Evolutionary conservation across 345 rosid genomes (phyloP), one percentile per base, ranked within the genome.

Genomic region (Garcia nutans): DNA sequence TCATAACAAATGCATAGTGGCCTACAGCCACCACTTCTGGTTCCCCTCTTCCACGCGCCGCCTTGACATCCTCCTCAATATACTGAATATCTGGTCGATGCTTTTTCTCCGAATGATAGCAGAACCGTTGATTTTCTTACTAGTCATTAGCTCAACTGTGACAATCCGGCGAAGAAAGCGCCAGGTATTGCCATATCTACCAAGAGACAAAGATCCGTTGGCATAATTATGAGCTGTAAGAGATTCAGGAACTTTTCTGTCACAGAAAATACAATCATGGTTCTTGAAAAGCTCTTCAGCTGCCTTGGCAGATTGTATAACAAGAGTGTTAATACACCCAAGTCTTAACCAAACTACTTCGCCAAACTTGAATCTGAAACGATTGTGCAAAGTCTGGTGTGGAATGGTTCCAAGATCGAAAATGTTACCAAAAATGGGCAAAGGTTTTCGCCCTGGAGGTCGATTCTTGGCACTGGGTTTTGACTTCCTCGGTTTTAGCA

Each of bases 211-310:
- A 1, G 82, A 64, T 3, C 76, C 72, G 16, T 37, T 70, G 15
- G 55, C 33, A 0, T 79, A 79, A 23, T 65, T n/a, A 37, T 75
- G 73, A 47, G 76, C 65, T 0, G 70, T 75, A 19, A 65, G 6
- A 5, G 22, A 24, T n/a, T 63, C 23, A 19, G 13, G 55, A 23
- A 10, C 13, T 45, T 26, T 69, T 33, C 82, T 54, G 42, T 75
- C 75, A 24, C 64, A 20, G 63, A 75, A 75, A 33, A 31, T 8
- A 24, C 20, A 10, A 52, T 79, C 76, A 41, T 79, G 72, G 2
- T 64, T 65, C 75, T 70, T 74, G 76, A 81, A 81, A 11, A 81
- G 11, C 24, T 77, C 81, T 0, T 66, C 68, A 6, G 84, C 78
- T 3, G 79, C 68, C 42, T 71, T 10, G 20, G 81, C 76, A 1